Conservation (phyloP, 768 basidiomycete genomes). For the Candolleomyces aberdarensis region DNA sequence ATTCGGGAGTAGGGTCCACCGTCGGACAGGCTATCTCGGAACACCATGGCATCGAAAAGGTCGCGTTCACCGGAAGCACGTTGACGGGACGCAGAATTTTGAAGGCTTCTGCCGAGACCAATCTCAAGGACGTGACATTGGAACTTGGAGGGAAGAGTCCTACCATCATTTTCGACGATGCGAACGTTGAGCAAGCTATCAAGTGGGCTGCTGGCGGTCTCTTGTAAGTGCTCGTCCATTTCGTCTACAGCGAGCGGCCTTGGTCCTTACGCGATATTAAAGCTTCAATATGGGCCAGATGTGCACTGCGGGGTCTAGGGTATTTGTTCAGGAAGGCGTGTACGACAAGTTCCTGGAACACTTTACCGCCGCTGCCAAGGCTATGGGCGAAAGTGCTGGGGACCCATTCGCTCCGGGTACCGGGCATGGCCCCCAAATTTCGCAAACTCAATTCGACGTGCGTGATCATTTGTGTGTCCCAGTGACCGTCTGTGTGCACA, state of each 20-base stretch:
- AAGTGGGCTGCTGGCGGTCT: too few species aligned
- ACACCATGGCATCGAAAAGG: slow-evolving; percentile 64
- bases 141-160: slow-evolving; percentile 72
- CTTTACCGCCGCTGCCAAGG: slow-evolving; percentile 50
- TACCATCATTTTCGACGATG: slow-evolving; percentile 62
- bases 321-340: slow-evolving; percentile 75
- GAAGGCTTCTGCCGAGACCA: slow-evolving; percentile 67
- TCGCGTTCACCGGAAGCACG: slow-evolving; percentile 80
- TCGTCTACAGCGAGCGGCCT: too few species aligned
- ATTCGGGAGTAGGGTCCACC: slow-evolving; percentile 28
- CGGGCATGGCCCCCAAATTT: slow-evolving; percentile 72
- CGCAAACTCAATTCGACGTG: slow-evolving; percentile 63
- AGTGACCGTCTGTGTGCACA: background rate
- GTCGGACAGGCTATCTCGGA: slow-evolving; percentile 66
- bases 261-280: background rate
- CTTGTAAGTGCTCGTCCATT: too few species aligned
- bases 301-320: slow-evolving; percentile 79
- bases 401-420: slow-evolving; percentile 57
- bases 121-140: slow-evolving; percentile 73
- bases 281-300: slow-evolving; percentile 51
- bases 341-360: slow-evolving; percentile 72
- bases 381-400: slow-evolving; percentile 50
- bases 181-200: slow-evolving; percentile 26
- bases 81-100: slow-evolving; percentile 67
- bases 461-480: slow-evolving; percentile 16